Conservation (phyloP, 768 basidiomycete species). For the Holtermanniella nyarrowii region DNA sequence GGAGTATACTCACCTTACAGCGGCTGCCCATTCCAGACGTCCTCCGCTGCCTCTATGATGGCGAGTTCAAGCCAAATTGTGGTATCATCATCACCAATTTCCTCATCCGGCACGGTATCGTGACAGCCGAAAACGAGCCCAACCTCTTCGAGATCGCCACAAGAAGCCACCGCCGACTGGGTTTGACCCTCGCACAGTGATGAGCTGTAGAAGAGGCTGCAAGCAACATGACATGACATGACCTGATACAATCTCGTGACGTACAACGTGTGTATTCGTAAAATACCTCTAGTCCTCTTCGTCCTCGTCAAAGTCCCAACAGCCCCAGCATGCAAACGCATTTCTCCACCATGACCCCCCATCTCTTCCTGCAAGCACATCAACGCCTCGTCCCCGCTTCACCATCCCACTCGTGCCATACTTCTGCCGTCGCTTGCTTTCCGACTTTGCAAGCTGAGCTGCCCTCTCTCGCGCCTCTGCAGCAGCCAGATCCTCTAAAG, state of each 20-base stretch:
- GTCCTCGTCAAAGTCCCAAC: not conserved
- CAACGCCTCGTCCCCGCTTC: not conserved
- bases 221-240: not conserved
- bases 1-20: conserved; percentile 42
- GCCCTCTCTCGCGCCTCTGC: not conserved
- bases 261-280: not conserved
- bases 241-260: conserved; percentile 3
- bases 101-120: conserved; percentile 69
- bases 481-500: not conserved
- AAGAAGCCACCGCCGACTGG: conserved; percentile 24
- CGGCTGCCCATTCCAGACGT: conserved; percentile 58
- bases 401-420: not conserved
- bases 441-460: not conserved
- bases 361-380: not conserved
- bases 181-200: conserved; percentile 17
- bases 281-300: not conserved
- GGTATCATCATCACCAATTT: conserved; percentile 80
- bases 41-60: conserved; percentile 53
- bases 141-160: conserved; percentile 59
- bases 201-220: too few species aligned
- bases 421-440: not conserved
- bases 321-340: not conserved
- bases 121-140: conserved; percentile 81
- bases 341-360: not conserved
- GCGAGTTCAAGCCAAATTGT: conserved; percentile 87